Conservation (phyloP, 306 rosid genomes). For the Oxytropis ochrocephala region DNA sequence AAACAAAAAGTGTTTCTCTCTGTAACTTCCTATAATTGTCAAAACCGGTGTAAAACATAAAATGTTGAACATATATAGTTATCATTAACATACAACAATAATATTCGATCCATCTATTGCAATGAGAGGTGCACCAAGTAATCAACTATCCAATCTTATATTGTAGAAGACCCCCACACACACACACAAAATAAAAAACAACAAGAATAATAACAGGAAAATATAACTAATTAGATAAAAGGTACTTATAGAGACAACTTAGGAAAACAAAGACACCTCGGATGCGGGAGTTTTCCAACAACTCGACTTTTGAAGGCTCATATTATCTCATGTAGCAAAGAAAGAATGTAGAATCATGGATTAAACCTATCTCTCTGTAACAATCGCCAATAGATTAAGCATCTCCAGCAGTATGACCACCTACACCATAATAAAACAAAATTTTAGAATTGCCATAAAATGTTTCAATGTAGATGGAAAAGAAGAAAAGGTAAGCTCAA, state of each 20-base stretch:
- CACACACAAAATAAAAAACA: too few relatives aligned
- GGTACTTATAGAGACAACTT: constrained; percentile 1
- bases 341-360: constrained; percentile 76
- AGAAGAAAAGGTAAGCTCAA: too few relatives aligned
- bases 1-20: background rate
- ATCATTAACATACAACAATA: too few relatives aligned
- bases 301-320: constrained; percentile 79
- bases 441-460: too few relatives aligned
- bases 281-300: constrained; percentile 40
- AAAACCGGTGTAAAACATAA: background rate
- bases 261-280: constrained; percentile 36
- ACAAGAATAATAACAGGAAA: too few relatives aligned
- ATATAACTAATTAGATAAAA: background rate
- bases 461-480: too few relatives aligned
- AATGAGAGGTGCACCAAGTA: too few relatives aligned
- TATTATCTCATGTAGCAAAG: constrained; percentile 84
- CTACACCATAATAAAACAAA: constrained; percentile 27
- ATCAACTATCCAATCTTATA: too few relatives aligned
- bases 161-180: too few relatives aligned
- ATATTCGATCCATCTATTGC: too few relatives aligned
- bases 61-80: background rate
- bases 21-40: background rate
- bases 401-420: constrained; percentile 96
- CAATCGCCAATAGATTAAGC: constrained; percentile 68
- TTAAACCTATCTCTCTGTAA: constrained; percentile 55